Evolutionary conservation across 495 filamentous ascomycete species (phyloP).

Genomic region (Aspergillus nanangensis): DNA sequence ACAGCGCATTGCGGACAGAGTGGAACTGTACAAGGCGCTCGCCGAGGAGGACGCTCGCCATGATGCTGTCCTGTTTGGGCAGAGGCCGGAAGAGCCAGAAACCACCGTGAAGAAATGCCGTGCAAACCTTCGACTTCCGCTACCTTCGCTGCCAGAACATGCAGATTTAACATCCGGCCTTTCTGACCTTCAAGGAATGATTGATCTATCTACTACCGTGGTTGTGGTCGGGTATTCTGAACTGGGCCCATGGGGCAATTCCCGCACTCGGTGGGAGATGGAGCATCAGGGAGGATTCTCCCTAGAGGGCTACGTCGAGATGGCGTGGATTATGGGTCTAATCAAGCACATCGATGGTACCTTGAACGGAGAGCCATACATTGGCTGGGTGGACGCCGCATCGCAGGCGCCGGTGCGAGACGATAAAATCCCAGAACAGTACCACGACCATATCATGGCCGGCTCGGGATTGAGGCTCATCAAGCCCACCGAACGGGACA

Average conservation of each 20-base stretch:
- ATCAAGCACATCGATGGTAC: slow-evolving; percentile 97
- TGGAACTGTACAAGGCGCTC: slow-evolving; percentile 27
- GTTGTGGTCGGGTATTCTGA: slow-evolving; percentile 97
- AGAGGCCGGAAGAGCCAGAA: slow-evolving; percentile 58
- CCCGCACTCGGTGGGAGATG: slow-evolving; percentile 98
- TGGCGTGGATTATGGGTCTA: slow-evolving; percentile 99
- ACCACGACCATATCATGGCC: slow-evolving; percentile 90
- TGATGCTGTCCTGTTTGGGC: slow-evolving; percentile 48
- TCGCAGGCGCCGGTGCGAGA: slow-evolving; percentile 91
- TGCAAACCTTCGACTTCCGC: slow-evolving; percentile 91
- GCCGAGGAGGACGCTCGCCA: slow-evolving; percentile 12
- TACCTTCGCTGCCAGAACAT: slow-evolving; percentile 68
- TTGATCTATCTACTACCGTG: slow-evolving; percentile 92
- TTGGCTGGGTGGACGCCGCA: slow-evolving; percentile 95
- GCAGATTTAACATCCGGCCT: slow-evolving; percentile 46
- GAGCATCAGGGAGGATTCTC: slow-evolving; percentile 94
- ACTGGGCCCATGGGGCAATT: slow-evolving; percentile 96
- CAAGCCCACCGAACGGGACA: slow-evolving; percentile 88
- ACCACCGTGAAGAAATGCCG: slow-evolving; percentile 60
- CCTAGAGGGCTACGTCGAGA: slow-evolving; percentile 97
- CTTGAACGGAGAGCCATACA: slow-evolving; percentile 90
- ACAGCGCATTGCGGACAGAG: slow-evolving; percentile 83
- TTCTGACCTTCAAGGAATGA: slow-evolving; percentile 78
- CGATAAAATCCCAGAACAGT: slow-evolving; percentile 91
- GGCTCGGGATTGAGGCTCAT: slow-evolving; percentile 97